Base-by-base conservation (phyloP, 768 basidiomycete genomes). In the Tricholoma matsutake region DNA sequence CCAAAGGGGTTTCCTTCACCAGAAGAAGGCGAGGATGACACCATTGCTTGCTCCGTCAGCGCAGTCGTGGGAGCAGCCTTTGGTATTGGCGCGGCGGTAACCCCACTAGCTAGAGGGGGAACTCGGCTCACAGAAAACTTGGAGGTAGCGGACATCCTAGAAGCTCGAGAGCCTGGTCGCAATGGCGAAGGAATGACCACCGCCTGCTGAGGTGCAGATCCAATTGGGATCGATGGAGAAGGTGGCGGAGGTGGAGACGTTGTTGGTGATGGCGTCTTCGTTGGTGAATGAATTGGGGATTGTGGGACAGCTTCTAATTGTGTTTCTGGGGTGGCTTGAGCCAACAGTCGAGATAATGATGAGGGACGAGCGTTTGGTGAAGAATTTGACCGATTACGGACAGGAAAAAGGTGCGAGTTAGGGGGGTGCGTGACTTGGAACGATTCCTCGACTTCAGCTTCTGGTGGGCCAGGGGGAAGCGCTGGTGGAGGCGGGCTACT, bases 301-400 rank as follows among this genome's bases (percentile, higher is more conserved):
- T 68, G 56, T 54, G 49, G 69, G 60, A 63, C 69, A 43, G 32
- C 69, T 10, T 69, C 66, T 47, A 65, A 59, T 54, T 69, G 61
- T 22, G 65, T 66, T 66, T 87, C 83, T 22, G 78, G 69, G 18
- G 79, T 74, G 4, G 91, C 92, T 66, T 93, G 91, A 0, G 91
- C 91, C 22, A 93, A 77, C 3, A 94, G 76, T 28, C 89, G 84
- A 13, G 91, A 92, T 61, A 94, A 77, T 2, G 91, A 92, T 6
- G 91, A 92, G 1, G 88, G 90, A 10, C 90, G 87, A 4, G 85
- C 86, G 11, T 81, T 77, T 5, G 88, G 86, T 7, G 87, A 86
- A 13, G 88, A 88, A 64, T 83, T 86, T 18, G 88, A 77, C 45
- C 91, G 82, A 4, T 81, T 74, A 10, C 89, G 85, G 16, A 78